Conservation (phyloP, 441 rosid genomes). For the Gossypium laxum region DNA sequence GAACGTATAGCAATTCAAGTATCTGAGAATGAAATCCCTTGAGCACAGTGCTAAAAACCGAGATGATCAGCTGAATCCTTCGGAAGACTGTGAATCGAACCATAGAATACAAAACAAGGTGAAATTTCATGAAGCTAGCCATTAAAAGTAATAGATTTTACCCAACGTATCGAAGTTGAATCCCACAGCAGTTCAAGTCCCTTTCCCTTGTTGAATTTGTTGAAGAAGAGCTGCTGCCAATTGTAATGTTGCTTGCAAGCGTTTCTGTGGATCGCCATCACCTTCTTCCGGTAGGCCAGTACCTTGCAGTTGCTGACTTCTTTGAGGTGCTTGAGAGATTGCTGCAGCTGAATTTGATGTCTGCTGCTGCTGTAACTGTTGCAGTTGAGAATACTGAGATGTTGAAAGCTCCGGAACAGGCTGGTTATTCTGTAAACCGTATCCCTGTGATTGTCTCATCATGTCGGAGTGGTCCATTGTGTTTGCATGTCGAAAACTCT, state of each 20-base stretch:
- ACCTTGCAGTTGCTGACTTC: constrained; percentile 37
- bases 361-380: constrained; percentile 39
- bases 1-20: neutral
- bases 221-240: constrained; percentile 94
- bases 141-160: neutral
- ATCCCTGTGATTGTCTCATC: constrained; percentile 31
- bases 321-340: constrained; percentile 21
- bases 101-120: neutral
- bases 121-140: constrained; percentile 2
- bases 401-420: constrained; percentile 29
- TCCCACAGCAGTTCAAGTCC: constrained; percentile 28
- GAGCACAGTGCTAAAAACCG: neutral
- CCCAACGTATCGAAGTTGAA: neutral
- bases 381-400: constrained; percentile 42
- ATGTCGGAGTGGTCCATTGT: constrained; percentile 25
- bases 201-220: constrained; percentile 82
- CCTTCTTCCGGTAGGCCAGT: constrained; percentile 39
- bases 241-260: constrained; percentile 83
- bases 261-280: constrained; percentile 76
- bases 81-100: neutral
- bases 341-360: constrained; percentile 23
- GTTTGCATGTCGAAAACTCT: constrained; percentile 27
- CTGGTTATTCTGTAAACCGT: constrained; percentile 32
- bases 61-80: neutral
- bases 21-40: neutral